phyloP scores from a whole-genome alignment of 2,329 filamentous ascomycete genomes.

The Dothideomycetes sp. region DNA sequence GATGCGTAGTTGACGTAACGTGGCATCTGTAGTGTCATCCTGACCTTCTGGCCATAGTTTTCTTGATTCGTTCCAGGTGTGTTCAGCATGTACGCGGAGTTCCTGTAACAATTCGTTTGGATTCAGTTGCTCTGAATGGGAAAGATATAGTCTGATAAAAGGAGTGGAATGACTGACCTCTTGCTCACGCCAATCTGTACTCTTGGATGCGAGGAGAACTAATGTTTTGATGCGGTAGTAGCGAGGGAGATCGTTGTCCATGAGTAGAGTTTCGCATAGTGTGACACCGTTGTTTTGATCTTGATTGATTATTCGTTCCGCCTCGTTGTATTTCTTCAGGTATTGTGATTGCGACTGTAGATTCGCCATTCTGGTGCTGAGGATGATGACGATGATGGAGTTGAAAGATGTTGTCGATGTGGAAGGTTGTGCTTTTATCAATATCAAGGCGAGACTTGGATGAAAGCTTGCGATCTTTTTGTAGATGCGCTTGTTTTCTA shows the following conservation, averaged over 20 bases:
- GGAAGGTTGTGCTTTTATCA: too few relatives aligned
- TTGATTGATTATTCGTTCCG: too few relatives aligned
- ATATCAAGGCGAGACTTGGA: too few relatives aligned
- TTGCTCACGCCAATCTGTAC: slow-evolving; percentile 2
- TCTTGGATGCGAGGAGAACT: slow-evolving; percentile 2
- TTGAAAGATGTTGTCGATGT: too few relatives aligned
- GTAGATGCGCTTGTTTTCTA: too few relatives aligned
- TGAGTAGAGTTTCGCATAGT: background rate
- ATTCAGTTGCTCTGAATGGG: too few relatives aligned
- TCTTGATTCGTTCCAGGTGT: slow-evolving; percentile 3
- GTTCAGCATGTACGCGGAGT: slow-evolving; percentile 1
- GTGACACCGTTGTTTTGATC: background rate
- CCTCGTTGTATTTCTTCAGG: background rate
- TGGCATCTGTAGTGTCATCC: background rate
- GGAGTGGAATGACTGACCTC: background rate
- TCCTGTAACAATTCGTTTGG: background rate
- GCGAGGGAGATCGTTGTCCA: slow-evolving; percentile 5
- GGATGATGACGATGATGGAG: too few relatives aligned
- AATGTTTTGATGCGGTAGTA: slow-evolving; percentile 9
- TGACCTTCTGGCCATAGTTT: background rate
- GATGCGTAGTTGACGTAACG: background rate
- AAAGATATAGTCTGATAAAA: too few relatives aligned
- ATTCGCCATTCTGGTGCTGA: background rate
- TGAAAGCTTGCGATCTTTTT: too few relatives aligned
- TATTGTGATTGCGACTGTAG: background rate